Evolutionary conservation across 2,329 filamentous ascomycete species (phyloP), one percentile per base, ranked within the genome.

Genomic region (Sporothrix brasiliensis): DNA sequence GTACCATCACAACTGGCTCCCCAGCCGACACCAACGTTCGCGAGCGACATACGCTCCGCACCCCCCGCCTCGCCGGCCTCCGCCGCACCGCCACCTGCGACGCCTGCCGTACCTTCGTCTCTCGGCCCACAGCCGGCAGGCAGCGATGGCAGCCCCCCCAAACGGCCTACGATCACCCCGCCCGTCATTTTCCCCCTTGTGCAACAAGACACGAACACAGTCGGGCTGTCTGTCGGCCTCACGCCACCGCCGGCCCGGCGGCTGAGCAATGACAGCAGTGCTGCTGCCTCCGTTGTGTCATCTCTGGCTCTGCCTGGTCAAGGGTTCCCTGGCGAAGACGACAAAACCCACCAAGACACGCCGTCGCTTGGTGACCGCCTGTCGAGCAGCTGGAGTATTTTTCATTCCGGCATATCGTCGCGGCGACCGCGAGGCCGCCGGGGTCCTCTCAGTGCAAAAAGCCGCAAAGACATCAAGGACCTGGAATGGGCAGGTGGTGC

Each of bases 401-500:
- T 74, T 21, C 73, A 74, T 39, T 73, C 73, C 9, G 73, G 73
- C 24, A 74, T 74, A 14, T 70, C 73, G 0, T 73, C 73, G 1
- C 75, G 76, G 6, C 74, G 75, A 7, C 76, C 74, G 2, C 75
- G 77, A 9, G 77, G 77, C 14, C 75, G 77, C 4, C 71, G 75
- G 0, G 77, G 77, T 0, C 77, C 77, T 0, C 73, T 78, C 5
- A 77, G 73, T 11, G 76, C 75, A 16, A 75, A 75, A 49, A 75
- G 76, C 53, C 74, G 77, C 4, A 75, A 76, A 10, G 76, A 76
- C 54, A 78, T 78, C 71, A 75, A 75, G 41, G 75, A 74, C 2
- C 68, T 78, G 2, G 77, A 78, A 52, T 74, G 72, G 39, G 76
- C 73, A 1, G 76, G 76, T 10, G 77, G 77, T 16, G 77, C 77